Base-by-base conservation (phyloP, 352 stramenopile genomes). In the Phytophthora palmivora region DNA sequence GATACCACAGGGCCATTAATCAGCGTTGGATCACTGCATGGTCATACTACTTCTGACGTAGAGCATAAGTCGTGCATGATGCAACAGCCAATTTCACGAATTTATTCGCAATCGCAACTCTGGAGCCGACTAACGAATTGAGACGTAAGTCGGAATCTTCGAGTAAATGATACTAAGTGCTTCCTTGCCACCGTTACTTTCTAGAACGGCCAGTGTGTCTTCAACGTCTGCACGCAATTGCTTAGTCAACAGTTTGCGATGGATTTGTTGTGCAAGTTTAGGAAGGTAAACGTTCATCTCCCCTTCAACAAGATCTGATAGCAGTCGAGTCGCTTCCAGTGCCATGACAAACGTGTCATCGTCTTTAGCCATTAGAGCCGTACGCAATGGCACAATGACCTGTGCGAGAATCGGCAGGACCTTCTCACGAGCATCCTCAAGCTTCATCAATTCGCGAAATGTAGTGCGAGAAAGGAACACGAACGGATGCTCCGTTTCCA, bases 141-240 rank as follows among this genome's bases (percentile, higher is more conserved):
- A 92, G 10, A 72, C 66, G 44, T 92, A 93, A 11, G 84, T 93
- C 3, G 84, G 84, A 49, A 93, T 93, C 65, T 93, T 93, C 42
- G 73, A 79, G 15, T 78, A 74, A 52, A 92, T 92, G 61, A 89
- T 89, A 19, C 72, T 60, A n/a, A 91, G 74, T 28, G 84, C 82
- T 36, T 93, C 82, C 26, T 83, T 89, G 26, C 82, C 84, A 19
- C 82, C 82, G 47, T 93, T 91, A 61, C 80, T 82, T 51, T 91
- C 82, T 22, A 93, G 59, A 33, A 83, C 72, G 9, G 63, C 66
- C 8, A 93, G 76, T 6, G 82, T 91, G 19, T 90, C 79, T 60
- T 90, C 82, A 24, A 88, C 81, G 1, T 82, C 63, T 1, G 59
- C 57, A 0, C 79, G 75, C 19, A 91, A 56, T 30, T 78, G 65